phyloP scores from a whole-genome alignment of 352 stramenopile genomes.

The Phytophthora colocasiae region DNA sequence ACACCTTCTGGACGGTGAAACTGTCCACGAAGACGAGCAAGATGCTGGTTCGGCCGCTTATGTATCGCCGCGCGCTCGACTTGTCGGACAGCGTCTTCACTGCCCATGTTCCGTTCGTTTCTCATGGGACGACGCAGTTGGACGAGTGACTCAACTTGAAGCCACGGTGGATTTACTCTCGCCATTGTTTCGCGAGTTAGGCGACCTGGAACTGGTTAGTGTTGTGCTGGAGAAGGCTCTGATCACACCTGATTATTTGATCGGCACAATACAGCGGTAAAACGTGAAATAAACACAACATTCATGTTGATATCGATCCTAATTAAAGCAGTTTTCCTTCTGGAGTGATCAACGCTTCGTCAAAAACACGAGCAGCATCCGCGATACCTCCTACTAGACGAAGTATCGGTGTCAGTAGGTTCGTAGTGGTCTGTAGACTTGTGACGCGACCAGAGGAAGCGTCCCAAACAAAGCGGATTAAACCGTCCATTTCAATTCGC shows the following conservation, averaged over 20 bases:
- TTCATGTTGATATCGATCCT: background rate
- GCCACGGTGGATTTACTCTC: conserved; percentile 23
- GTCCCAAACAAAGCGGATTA: conserved; percentile 12
- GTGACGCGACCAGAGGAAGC: background rate
- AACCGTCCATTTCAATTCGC: background rate
- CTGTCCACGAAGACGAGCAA: background rate
- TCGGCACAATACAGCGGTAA: conserved; percentile 6
- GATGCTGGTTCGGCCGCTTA: background rate
- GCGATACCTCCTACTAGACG: conserved; percentile 2
- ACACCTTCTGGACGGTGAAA: conserved; percentile 7
- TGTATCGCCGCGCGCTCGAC: background rate
- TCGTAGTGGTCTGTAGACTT: background rate
- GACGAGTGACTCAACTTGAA: conserved; percentile 9
- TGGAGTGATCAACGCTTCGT: conserved; percentile 2
- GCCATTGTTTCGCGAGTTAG: conserved; percentile 15
- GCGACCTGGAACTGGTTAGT: conserved; percentile 21
- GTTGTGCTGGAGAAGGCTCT: conserved; percentile 19
- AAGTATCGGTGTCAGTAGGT: conserved; percentile 9
- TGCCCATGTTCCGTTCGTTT: conserved; percentile 16
- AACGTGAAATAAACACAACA: background rate
- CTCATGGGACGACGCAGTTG: conserved; percentile 13
- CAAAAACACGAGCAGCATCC: conserved; percentile 10
- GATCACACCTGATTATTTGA: conserved; percentile 17
- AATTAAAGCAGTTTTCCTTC: background rate
- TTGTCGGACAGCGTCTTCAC: conserved; percentile 16